These are phyloP conservation scores for Dendrobium officinale DNA, from an alignment of 106 monocot species.

Conservation along the genomic window DNA sequence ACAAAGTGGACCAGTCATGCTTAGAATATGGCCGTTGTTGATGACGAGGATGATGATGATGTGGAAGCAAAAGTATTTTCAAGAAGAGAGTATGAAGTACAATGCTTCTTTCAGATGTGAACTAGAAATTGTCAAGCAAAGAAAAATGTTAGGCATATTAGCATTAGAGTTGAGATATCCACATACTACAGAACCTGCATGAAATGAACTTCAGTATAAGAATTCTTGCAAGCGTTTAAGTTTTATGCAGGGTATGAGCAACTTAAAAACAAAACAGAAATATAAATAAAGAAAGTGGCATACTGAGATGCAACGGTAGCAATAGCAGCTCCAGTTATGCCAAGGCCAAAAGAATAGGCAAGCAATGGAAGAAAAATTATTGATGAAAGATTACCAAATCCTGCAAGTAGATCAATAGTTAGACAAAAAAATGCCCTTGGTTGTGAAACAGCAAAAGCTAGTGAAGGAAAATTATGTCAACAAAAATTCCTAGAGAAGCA, in stretches of 20 bases:
- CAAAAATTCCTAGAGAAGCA: background rate
- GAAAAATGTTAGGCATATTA: background rate
- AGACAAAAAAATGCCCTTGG: conserved; percentile 2
- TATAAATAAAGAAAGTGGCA: conserved; percentile 10
- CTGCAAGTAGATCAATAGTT: conserved; percentile 30
- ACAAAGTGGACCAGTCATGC: background rate
- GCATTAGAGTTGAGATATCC: background rate
- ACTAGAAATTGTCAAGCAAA: background rate
- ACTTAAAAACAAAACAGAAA: conserved; percentile 2
- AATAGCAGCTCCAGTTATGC: conserved; percentile 88
- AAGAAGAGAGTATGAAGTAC: background rate
- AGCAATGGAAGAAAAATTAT: conserved; percentile 73
- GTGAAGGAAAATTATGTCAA: background rate
- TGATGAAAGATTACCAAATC: conserved; percentile 77
- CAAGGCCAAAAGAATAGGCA: conserved; percentile 58
- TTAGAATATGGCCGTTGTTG: background rate
- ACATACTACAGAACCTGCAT: background rate
- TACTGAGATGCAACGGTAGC: conserved; percentile 96
- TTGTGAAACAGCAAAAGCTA: background rate
- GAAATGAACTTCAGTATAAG: background rate
- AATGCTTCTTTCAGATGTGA: background rate
- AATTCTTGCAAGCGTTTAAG: background rate
- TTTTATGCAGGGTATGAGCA: background rate
- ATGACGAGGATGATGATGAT: background rate
- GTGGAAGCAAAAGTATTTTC: background rate